phyloP scores from a whole-genome alignment of 345 rosid genomes.

The Brassica nigra region DNA sequence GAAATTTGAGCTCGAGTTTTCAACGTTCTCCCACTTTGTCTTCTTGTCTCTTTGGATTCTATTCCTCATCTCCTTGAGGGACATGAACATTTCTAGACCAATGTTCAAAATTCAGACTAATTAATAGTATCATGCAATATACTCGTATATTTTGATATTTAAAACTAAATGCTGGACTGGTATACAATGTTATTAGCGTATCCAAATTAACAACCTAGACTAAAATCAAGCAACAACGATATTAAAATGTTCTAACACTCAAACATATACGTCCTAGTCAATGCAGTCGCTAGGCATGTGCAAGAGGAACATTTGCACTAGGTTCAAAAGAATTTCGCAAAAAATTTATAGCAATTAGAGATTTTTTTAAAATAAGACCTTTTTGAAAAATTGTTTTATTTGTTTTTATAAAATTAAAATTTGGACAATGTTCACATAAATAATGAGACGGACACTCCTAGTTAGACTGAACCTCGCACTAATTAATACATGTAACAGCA shows the following conservation, averaged over 20 bases:
- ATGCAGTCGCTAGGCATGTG: no score
- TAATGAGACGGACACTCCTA: not conserved
- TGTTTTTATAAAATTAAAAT: no score
- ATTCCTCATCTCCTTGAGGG: conserved; percentile 2
- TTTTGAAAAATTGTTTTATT: no score
- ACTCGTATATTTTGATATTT: not conserved
- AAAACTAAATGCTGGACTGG: not conserved
- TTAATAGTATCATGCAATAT: not conserved
- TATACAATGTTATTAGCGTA: not conserved
- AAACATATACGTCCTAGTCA: not conserved
- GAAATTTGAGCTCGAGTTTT: conserved; percentile 42
- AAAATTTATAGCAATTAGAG: no score
- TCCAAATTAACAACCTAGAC: not conserved
- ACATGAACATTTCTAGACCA: not conserved
- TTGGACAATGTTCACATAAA: no score
- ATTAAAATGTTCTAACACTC: not conserved
- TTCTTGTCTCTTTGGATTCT: conserved; percentile 41
- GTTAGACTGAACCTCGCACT: not conserved
- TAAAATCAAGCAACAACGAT: not conserved
- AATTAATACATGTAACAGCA: not conserved
- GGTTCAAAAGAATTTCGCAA: no score
- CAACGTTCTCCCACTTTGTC: conserved; percentile 36
- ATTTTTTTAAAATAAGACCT: no score
- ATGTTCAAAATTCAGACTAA: not conserved
- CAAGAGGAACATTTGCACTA: no score